These are phyloP conservation scores for Priceomyces castillae DNA, from an alignment of 805 yeast genomes.

Conservation along the genomic window DNA sequence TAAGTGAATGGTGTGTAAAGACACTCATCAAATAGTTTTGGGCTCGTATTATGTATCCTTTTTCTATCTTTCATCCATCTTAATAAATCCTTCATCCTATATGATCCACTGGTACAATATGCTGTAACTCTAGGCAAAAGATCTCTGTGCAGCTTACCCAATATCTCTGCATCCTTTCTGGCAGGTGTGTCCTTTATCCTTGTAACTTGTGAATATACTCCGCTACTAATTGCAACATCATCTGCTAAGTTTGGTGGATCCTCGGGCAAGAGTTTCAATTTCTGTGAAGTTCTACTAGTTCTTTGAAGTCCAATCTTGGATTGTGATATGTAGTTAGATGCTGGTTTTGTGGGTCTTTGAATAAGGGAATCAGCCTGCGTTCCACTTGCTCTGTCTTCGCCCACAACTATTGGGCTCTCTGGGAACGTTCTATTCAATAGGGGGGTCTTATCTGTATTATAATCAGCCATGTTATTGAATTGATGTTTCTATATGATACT, in stretches of 20 bases:
- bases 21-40: constrained; percentile 91
- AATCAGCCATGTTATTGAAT: background rate
- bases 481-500: background rate
- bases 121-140: constrained; percentile 92
- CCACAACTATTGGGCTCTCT: constrained; percentile 10
- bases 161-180: constrained; percentile 86
- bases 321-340: constrained; percentile 26
- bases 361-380: background rate
- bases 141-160: constrained; percentile 83
- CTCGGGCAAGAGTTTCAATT: constrained; percentile 64
- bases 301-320: constrained; percentile 68
- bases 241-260: constrained; percentile 28
- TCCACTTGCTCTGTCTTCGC: background rate
- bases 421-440: constrained; percentile 9
- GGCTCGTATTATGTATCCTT: constrained; percentile 70
- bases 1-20: constrained; percentile 86
- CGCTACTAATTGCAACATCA: constrained; percentile 29
- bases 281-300: constrained; percentile 70
- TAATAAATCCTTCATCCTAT: constrained; percentile 80
- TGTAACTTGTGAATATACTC: constrained; percentile 80
- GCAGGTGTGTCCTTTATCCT: constrained; percentile 86
- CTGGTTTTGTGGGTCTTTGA: constrained; percentile 23
- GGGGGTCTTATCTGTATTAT: constrained; percentile 11
- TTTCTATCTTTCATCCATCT: constrained; percentile 83
- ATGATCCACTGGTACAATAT: constrained; percentile 92